These are phyloP conservation scores for Termitomyces eurrhizus DNA, from an alignment of 768 basidiomycete species.

Conservation along the genomic window DNA sequence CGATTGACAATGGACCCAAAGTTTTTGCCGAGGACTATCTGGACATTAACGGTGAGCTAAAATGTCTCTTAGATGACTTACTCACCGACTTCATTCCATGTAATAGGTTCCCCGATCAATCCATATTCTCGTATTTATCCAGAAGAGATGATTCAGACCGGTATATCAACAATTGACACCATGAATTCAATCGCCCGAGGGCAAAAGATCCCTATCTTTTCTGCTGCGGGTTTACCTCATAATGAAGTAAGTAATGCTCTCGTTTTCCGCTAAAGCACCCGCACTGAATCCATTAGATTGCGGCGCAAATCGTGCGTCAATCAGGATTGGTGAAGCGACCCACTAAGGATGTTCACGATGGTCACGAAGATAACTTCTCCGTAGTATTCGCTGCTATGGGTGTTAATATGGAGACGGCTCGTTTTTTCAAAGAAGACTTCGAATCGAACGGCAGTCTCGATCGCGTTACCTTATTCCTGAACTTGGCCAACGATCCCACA, in stretches of 20 bases:
- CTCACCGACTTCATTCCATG: constrained; percentile 9
- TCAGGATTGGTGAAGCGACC: constrained; percentile 96
- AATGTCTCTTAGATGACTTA: constrained; percentile 5
- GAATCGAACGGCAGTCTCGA: constrained; percentile 98
- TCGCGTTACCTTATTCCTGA: constrained; percentile 97
- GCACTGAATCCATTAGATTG: constrained; percentile 58
- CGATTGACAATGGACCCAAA: constrained; percentile 97
- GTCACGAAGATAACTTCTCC: constrained; percentile 99
- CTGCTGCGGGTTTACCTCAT: constrained; percentile 96
- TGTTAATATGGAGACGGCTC: constrained; percentile 99
- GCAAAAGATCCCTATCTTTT: constrained; percentile 99
- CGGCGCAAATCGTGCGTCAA: constrained; percentile 99
- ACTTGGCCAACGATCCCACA: constrained; percentile 97
- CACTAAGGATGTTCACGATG: constrained; percentile 96
- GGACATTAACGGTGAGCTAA: constrained; percentile 88
- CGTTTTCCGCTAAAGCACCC: constrained; percentile 1
- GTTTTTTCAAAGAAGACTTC: constrained; percentile 99
- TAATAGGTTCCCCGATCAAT: constrained; percentile 92
- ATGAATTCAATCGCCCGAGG: constrained; percentile 99
- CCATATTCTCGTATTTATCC: constrained; percentile 98
- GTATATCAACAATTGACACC: constrained; percentile 96
- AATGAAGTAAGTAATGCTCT: constrained; percentile 69
- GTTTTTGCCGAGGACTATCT: constrained; percentile 99
- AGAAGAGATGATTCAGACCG: constrained; percentile 99
- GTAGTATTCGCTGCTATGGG: constrained; percentile 99